Percentiles rank a stretch among this genome's conserved stretches.
Conservation (phyloP, 1,284 basidiomycete genomes). For the Cerioporus squamosus region DNA sequence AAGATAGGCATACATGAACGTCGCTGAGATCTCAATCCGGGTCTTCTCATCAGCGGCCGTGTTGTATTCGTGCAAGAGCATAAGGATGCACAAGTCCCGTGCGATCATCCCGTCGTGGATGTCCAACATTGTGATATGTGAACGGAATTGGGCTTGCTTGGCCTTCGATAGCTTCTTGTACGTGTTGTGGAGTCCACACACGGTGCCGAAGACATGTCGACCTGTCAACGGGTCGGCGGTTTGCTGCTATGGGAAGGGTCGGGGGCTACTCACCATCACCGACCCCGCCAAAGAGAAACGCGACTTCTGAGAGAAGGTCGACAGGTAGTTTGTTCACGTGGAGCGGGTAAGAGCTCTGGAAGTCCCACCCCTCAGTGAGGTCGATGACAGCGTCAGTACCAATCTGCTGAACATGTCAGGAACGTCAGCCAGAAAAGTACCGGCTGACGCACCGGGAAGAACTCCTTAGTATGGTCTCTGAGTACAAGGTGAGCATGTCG, state of each 20-base stretch:
- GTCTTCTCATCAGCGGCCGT: background rate
- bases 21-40: conserved; percentile 6
- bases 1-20: conserved; percentile 15
- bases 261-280: conserved; percentile 23
- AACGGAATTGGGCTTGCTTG: conserved; percentile 12
- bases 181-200: conserved; percentile 23
- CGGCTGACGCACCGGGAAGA: conserved; percentile 4
- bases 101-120: conserved; percentile 30
- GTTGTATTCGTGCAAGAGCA: conserved; percentile 24
- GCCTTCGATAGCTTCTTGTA: conserved; percentile 13
- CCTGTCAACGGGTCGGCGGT: background rate
- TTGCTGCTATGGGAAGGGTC: no score
- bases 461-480: conserved; percentile 6
- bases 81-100: conserved; percentile 29
- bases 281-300: conserved; percentile 27
- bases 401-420: conserved; percentile 4
- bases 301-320: conserved; percentile 10
- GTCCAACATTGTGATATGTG: conserved; percentile 31
- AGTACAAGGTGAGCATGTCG: background rate
- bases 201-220: conserved; percentile 26
- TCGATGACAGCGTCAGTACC: conserved; percentile 23
- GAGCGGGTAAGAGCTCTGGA: conserved; percentile 1
- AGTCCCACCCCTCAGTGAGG: conserved; percentile 16
- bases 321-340: conserved; percentile 2
- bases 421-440: background rate